phyloP scores from a whole-genome alignment of 257 asterid genomes.

The Solanum pinnatisectum region DNA sequence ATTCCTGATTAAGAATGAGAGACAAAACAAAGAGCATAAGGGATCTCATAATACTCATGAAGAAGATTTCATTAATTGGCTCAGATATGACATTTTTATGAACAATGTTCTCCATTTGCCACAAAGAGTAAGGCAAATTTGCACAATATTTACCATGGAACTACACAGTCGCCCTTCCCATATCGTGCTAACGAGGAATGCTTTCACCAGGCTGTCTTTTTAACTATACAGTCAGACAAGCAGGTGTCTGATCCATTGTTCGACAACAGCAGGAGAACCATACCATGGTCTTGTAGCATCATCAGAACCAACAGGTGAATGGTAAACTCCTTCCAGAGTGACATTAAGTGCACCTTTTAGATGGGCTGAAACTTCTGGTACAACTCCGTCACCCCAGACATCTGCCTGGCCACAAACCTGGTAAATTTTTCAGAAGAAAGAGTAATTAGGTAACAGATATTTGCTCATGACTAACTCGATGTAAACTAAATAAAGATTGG shows the following conservation, averaged over 20 bases:
- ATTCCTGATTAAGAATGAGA: background rate
- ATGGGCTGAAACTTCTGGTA: conserved; percentile 90
- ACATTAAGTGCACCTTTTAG: conserved; percentile 78
- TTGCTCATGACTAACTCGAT: background rate
- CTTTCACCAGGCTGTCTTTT: background rate
- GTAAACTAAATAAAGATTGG: background rate
- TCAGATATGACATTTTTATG: background rate
- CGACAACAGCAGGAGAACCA: conserved; percentile 72
- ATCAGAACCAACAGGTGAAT: conserved; percentile 80
- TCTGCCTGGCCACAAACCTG: conserved; percentile 92
- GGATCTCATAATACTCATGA: background rate
- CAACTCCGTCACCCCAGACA: conserved; percentile 93
- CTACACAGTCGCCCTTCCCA: background rate
- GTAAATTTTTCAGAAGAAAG: background rate
- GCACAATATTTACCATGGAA: background rate
- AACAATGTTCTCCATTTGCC: background rate
- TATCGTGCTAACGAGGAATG: background rate
- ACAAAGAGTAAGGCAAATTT: conserved; percentile 12
- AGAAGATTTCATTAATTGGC: background rate
- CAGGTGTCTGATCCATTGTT: conserved; percentile 81
- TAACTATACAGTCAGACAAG: conserved; percentile 24
- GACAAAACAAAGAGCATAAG: background rate
- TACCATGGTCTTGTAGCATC: conserved; percentile 80
- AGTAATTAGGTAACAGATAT: background rate
- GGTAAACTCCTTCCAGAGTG: conserved; percentile 70